Percentiles rank a stretch among this genome's conserved stretches.
Conservation (phyloP, 225 moss, liverwort and hornwort species). For the Antitrichia curtipendula region DNA sequence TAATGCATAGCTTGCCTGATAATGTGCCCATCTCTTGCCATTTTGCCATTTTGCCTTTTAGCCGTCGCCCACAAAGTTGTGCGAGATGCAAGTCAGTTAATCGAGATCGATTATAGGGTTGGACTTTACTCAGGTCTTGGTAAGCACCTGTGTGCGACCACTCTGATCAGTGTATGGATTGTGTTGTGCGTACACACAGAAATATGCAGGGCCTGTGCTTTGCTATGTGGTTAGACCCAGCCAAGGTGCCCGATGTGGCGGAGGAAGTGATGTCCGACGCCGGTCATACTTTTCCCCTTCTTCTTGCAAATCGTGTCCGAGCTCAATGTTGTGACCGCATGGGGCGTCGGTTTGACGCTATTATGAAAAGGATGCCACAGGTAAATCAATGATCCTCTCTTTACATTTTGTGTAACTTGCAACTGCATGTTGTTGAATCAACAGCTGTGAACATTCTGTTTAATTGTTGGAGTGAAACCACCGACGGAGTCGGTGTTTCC, state of each 20-base stretch:
- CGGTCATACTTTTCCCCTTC: constrained; percentile 64
- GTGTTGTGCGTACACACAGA: neutral
- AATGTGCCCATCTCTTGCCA: neutral
- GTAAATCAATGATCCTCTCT: neutral
- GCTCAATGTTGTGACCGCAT: constrained; percentile 79
- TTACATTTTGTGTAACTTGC: neutral
- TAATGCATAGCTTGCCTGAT: neutral
- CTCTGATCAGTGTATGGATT: neutral
- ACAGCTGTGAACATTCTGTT: neutral
- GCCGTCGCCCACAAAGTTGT: neutral
- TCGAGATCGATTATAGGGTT: neutral
- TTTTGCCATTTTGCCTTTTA: neutral
- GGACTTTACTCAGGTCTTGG: neutral
- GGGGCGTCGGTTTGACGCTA: constrained; percentile 75
- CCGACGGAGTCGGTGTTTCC: neutral
- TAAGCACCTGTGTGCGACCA: neutral
- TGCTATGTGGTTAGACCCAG: constrained; percentile 77
- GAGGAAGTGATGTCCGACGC: constrained; percentile 75
- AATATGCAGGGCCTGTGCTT: constrained; percentile 64
- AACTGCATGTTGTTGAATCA: neutral
- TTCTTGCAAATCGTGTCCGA: constrained; percentile 75
- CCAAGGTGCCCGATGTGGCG: constrained; percentile 65
- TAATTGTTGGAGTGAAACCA: neutral
- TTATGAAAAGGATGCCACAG: constrained; percentile 73
- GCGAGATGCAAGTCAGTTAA: neutral